Base-by-base conservation (phyloP, 345 rosid genomes). In the Moricandia arvensis region DNA sequence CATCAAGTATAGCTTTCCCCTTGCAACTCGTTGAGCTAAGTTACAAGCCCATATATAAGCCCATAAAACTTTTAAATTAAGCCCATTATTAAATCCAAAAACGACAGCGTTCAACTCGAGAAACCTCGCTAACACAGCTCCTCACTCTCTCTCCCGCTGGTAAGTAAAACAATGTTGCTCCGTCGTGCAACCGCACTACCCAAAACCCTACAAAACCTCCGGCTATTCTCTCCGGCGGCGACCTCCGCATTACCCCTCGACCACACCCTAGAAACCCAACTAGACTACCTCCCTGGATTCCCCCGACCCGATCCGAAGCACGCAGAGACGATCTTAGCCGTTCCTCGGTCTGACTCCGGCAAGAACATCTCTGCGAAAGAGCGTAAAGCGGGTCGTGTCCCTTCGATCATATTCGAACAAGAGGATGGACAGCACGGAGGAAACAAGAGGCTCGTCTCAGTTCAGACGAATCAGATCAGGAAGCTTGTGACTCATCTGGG, bases 381-480 rank as follows among this genome's bases (percentile, higher is more conserved):
- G 86, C 85, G 98, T 71, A 89, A 91, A 79, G 87, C 80, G 0
- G 98, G 98, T 33, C 80, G 97, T 13, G 88, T 93, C 1, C 98
- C 99, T 13, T 76, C 87, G 63, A 86, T 90, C 73, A 86, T 93
- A 29, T 96, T 96, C 70, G 99, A 96, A 80, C 96, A 86, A 69
- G 93, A 89, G 29, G 89, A 96, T 69, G 98, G 98, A 4, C 89
- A 92, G 59, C 87, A 90, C 54, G 98, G 99, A 13, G 99, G 98
- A 30, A 95, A 92, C 82, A 92, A 92, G 79, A 86, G 91, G 63
- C 89, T 95, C 70, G 79, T 95, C 65, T 95, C 97, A 4, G 90
- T 92, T 18, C 87, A 83, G 80, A 57, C 85, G 29, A 90, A 89
- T 82, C 97, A 88, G 85, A 85, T 95, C 80, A 89, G 87, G 86